Conservation (phyloP, 1,284 basidiomycete species). For the Neolentinus lepideus region DNA sequence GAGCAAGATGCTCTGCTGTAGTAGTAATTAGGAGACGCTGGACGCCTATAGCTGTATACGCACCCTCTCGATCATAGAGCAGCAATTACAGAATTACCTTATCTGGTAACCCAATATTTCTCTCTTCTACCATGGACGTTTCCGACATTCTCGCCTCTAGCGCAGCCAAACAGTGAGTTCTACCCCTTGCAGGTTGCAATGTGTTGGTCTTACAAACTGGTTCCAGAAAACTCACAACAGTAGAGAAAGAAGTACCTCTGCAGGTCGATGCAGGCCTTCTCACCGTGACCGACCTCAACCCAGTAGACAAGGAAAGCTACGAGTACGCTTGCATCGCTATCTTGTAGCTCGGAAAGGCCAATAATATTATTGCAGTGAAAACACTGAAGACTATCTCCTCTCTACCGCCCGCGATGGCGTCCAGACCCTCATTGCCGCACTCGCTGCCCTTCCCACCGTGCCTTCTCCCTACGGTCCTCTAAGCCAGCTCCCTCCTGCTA, state of each 20-base stretch:
- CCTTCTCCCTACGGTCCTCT: conserved; percentile 80
- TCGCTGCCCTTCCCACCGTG: conserved; percentile 80
- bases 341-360: neutral
- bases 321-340: conserved; percentile 37
- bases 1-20: too few relatives aligned
- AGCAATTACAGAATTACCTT: neutral
- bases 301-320: conserved; percentile 77
- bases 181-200: neutral
- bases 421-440: conserved; percentile 73
- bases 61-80: too few relatives aligned
- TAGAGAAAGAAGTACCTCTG: conserved; percentile 69
- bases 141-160: conserved; percentile 59
- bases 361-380: conserved; percentile 36
- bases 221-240: conserved; percentile 46
- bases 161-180: conserved; percentile 44
- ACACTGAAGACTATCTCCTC: conserved; percentile 78
- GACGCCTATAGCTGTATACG: too few relatives aligned
- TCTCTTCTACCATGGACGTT: conserved; percentile 52
- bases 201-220: conserved; percentile 3
- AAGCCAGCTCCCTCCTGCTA: conserved; percentile 74
- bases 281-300: conserved; percentile 82
- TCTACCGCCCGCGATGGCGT: conserved; percentile 81
- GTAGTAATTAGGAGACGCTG: too few relatives aligned
- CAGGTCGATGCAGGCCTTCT: conserved; percentile 74
- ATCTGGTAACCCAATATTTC: neutral